Base-by-base conservation (phyloP, 2,329 filamentous ascomycete genomes). In the Fusarium albosuccineum region DNA sequence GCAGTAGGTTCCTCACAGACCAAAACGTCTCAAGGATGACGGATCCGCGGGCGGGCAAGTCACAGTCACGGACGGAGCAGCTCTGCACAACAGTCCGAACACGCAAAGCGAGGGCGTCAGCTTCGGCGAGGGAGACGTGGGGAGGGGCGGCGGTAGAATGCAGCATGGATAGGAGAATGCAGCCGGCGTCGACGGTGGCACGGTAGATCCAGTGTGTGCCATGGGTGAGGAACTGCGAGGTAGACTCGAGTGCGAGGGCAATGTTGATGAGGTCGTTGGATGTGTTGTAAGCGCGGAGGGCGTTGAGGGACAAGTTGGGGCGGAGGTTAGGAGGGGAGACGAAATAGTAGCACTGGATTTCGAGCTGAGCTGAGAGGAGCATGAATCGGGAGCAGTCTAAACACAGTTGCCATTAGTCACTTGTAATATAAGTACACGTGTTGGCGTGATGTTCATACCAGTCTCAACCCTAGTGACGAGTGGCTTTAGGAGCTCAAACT, bases 281-380 rank as follows among this genome's bases (percentile, higher is more conserved):
- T 3, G 85, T 87, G 62, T 77, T 81, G 73, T 83, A 85, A 22
- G 81, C 76, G 22, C 83, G 82, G 40, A 84, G 72, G 26, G 83
- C 74, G 68, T 85, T 82, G 49, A 82, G 76, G 60, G 79, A 80
- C 57, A 85, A 77, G 11, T 72, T 65, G 17, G 74, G 69, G 74
- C 76, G 40, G 78, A 72, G 64, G 73, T 78, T 62, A 76, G 80
- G 77, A 0, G 79, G 77, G 4, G 82, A 82, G 64, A 82, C 78
- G 67, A 87, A 83, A 75, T 86, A 86, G 73, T 83, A 86, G 2
- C 78, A 75, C 64, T 87, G 85, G 9, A 87, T 80, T 57, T 87
- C 85, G n/a, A 86, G 78, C 22, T 82, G 79, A 1, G 84, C 81
- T 0, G 83, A 78, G 4, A 86, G 73, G 9, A 84, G 74, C 49